Percentiles rank a stretch among this genome's conserved stretches.
These are phyloP conservation scores for Aspergillus ochraceoroseus DNA, from an alignment of 2,329 filamentous ascomycete genomes.

Conservation along the genomic window DNA sequence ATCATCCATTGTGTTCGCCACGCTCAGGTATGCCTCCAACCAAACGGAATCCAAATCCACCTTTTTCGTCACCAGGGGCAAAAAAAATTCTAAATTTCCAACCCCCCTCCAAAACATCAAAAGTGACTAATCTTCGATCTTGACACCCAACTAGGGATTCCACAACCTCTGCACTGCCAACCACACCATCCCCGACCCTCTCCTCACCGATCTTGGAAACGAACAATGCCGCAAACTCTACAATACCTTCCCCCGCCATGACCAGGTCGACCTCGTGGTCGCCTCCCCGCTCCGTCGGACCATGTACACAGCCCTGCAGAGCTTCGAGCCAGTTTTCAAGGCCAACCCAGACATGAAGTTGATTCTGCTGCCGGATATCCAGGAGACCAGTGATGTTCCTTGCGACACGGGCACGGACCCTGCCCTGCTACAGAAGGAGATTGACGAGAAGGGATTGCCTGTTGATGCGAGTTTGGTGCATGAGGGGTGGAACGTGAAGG, in stretches of 20 bases:
- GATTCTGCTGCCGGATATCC: constrained; percentile 66
- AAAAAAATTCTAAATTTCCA: too few relatives aligned
- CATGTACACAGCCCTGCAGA: constrained; percentile 67
- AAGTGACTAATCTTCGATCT: too few relatives aligned
- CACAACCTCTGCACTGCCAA: constrained; percentile 73
- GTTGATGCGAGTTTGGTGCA: constrained; percentile 62
- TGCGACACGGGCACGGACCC: constrained; percentile 68
- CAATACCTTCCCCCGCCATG: constrained; percentile 60
- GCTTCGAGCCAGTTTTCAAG: constrained; percentile 58
- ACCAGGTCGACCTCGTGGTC: constrained; percentile 63
- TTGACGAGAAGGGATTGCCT: constrained; percentile 48
- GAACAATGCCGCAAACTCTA: constrained; percentile 65
- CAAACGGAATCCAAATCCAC: neutral
- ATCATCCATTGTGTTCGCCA: constrained; percentile 46
- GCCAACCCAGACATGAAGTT: constrained; percentile 49
- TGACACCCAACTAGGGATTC: constrained; percentile 54
- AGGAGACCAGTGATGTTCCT: constrained; percentile 69
- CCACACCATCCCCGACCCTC: constrained; percentile 69
- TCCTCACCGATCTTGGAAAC: constrained; percentile 69
- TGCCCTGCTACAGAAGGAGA: constrained; percentile 55
- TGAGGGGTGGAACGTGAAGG: constrained; percentile 69
- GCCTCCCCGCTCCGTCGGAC: constrained; percentile 78
- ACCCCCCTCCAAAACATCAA: too few relatives aligned
- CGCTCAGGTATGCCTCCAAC: constrained; percentile 38
- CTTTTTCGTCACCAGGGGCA: too few relatives aligned